Base-by-base conservation (phyloP, 768 basidiomycete genomes). In the Gymnopilus dilepis region DNA sequence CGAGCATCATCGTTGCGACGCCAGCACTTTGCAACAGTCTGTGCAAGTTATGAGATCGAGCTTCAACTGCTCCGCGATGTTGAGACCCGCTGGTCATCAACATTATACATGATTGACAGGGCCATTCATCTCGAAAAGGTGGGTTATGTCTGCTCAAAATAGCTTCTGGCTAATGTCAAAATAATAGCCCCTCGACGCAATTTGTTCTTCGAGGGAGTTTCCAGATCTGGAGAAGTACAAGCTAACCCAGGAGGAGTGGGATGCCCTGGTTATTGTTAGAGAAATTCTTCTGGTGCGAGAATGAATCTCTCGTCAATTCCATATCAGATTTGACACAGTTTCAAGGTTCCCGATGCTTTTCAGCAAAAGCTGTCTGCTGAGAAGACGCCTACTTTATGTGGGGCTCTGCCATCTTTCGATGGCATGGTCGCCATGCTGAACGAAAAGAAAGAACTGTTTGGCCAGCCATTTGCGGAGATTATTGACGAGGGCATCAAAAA, bases 41-140 rank as follows among this genome's bases (percentile, higher is more conserved):
- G 30, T 8, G 21, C 38, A 38, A 55, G 7, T 2, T 37, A n/a
- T 19, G 17, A 33, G 0, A 11, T 54, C 22, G 30, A 59, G 19
- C 57, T 66, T 12, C 67, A 75, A 51, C 63, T 73, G 1, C 59
- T 72, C 37, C 58, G 68, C 13, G 73, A 76, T 63, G 69, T 72
- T 45, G 69, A 72, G 7, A 71, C 66, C 2, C 65, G 69, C 4
- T 76, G 73, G 74, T 74, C 72, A 9, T 74, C 72, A 60, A 72
- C 69, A n/a, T 57, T 70, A 13, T 60, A 69, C 22, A 76, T 76
- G 73, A 67, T 76, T 64, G 70, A 73, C 21, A 64, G 69, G 12
- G 74, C 69, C 13, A 34, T 75, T 19, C 41, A 65, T 28, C 64
- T 74, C 31, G 65, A 68, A 47, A 62, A 67, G 53, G 72, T 74